phyloP scores from a whole-genome alignment of 2,329 filamentous ascomycete genomes.

The Fusarium proliferatum region DNA sequence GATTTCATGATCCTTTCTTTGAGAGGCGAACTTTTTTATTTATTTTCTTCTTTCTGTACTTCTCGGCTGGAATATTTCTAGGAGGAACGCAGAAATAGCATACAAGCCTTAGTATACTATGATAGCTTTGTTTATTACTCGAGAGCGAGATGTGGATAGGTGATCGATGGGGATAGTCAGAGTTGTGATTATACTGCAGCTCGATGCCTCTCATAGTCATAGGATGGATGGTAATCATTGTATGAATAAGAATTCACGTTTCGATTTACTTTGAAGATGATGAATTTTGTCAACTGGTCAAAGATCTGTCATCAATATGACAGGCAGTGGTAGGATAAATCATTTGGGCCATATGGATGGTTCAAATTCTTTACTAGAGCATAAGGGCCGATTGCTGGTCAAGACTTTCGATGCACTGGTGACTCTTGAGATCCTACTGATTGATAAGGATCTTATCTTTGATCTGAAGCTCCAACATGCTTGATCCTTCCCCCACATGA shows the following conservation, averaged over 20 bases:
- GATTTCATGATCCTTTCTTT: conserved; percentile 36
- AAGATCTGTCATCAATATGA: neutral
- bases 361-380: neutral
- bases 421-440: neutral
- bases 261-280: conserved; percentile 2
- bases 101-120: conserved; percentile 34
- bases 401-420: neutral
- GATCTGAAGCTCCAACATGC: neutral
- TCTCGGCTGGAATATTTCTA: neutral
- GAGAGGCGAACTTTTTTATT: conserved; percentile 23
- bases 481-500: conserved; percentile 15
- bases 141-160: conserved; percentile 16
- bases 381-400: neutral
- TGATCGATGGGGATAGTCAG: conserved; percentile 6
- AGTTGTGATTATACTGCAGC: conserved; percentile 8
- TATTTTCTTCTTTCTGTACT: conserved; percentile 21
- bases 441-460: conserved; percentile 26
- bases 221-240: conserved; percentile 44
- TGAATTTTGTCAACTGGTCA: neutral
- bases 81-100: conserved; percentile 28
- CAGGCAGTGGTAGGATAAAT: too few relatives aligned
- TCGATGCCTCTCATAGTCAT: conserved; percentile 30
- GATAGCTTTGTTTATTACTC: conserved; percentile 27
- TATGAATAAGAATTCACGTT: conserved; percentile 43
- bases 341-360: too few relatives aligned